Evolutionary conservation across 805 yeast species (phyloP).

Genomic region (Kockiozyma suomiensis): DNA sequence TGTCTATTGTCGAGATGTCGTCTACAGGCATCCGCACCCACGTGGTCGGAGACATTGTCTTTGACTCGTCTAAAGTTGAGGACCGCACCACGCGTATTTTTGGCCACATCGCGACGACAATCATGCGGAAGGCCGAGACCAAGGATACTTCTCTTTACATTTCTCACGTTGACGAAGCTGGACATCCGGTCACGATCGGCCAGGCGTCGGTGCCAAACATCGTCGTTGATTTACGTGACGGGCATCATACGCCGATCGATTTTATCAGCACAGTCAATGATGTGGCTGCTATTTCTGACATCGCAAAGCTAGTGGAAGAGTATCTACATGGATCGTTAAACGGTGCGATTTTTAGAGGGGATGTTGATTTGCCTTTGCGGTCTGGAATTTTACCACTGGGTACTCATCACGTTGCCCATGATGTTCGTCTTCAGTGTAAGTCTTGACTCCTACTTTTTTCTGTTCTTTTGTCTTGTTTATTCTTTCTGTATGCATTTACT

Average conservation of each 20-base stretch:
- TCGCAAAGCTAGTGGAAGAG: conserved; percentile 27
- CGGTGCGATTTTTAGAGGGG: conserved; percentile 29
- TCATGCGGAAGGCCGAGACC: conserved; percentile 32
- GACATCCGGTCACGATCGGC: conserved; percentile 14
- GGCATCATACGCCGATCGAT: conserved; percentile 27
- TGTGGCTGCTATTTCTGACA: conserved; percentile 24
- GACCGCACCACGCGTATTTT: conserved; percentile 22
- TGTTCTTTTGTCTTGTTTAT: too few species aligned
- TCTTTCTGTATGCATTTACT: not conserved
- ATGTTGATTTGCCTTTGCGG: conserved; percentile 23
- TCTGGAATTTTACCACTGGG: conserved; percentile 33
- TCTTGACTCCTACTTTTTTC: not conserved
- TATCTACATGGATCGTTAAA: conserved; percentile 20
- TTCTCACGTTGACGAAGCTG: conserved; percentile 23
- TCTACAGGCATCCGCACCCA: conserved; percentile 20
- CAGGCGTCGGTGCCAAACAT: conserved; percentile 31
- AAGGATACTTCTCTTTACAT: conserved; percentile 19
- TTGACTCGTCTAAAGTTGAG: conserved; percentile 27
- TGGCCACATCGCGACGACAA: conserved; percentile 29
- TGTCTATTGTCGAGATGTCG: conserved; percentile 22
- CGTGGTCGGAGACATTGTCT: conserved; percentile 29
- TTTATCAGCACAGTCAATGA: conserved; percentile 30
- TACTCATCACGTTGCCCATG: conserved; percentile 32
- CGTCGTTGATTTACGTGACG: conserved; percentile 31
- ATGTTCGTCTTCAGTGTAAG: conserved; percentile 17